A percentile compares a stretch with the other conserved stretches of the same genome.
Evolutionary conservation across 1,139 yeast genomes (phyloP).

Genomic region (Pichia norvegensis): DNA sequence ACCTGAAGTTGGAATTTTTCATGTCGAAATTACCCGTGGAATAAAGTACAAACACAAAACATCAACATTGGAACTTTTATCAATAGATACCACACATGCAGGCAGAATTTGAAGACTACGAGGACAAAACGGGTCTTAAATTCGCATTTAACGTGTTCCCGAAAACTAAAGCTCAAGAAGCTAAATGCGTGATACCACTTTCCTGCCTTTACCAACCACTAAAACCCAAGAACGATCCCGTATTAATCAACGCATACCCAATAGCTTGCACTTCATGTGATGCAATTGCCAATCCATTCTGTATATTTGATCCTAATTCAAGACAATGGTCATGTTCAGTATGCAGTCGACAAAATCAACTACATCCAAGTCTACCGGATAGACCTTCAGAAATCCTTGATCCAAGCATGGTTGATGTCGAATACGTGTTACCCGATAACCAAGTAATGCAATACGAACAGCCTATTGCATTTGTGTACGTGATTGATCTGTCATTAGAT

Average conservation of each 20-base stretch:
- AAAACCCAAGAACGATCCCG: conserved; percentile 40
- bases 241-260: conserved; percentile 36
- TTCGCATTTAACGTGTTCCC: conserved; percentile 86
- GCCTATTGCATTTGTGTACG: conserved; percentile 51
- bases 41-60: neutral
- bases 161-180: conserved; percentile 49
- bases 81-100: conserved; percentile 3
- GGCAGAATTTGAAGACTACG: conserved; percentile 72
- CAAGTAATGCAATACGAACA: conserved; percentile 12
- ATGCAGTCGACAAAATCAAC: conserved; percentile 48
- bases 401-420: conserved; percentile 47
- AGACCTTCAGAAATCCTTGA: conserved; percentile 31
- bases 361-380: conserved; percentile 28
- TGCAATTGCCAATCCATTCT: conserved; percentile 54
- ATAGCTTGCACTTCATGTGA: conserved; percentile 53
- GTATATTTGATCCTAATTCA: conserved; percentile 33
- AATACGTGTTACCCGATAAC: conserved; percentile 44
- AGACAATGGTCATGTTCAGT: conserved; percentile 59
- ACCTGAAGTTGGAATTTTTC: neutral
- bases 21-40: neutral
- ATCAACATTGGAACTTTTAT: neutral
- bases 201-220: conserved; percentile 64
- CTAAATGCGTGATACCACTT: conserved; percentile 52
- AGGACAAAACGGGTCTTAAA: conserved; percentile 84
- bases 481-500: conserved; percentile 62